Evolutionary conservation across 306 rosid species (phyloP), one percentile per base, ranked within the genome.

Genomic region (Acacia crassicarpa): DNA sequence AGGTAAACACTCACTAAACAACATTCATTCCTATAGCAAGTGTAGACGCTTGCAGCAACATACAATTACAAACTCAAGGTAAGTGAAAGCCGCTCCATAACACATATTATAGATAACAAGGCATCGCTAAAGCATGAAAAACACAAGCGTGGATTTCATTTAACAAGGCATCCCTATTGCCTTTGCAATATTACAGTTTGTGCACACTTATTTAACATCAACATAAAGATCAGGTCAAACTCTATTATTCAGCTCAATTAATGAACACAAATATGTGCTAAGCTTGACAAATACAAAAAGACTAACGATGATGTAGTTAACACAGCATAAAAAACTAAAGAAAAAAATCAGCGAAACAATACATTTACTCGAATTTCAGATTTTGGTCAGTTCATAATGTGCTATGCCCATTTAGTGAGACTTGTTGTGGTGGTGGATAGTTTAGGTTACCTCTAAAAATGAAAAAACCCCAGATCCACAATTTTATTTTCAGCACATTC

Each of bases 391-490:
- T 22, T 8, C 65, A 8, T 14, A 58, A 58, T 10, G 23, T 22
- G 30, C 65, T 9, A 30, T 3, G 9, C 65, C 25, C 30, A 58
- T 58, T 58, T 23, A 58, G 65, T 6, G 11, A 56, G 62, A 56
- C 62, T 56, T 20, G 22, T 56, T 56, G 27, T 56, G 13, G 62
- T 56, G 25, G 27, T 33, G 81, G 68, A 71, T 33, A 77, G 67
- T 22, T 46, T 38, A 67, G 84, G 20, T 66, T 35, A 33, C 23
- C 22, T 38, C 46, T 20, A 27, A 44, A 27, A 74, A 53, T 5
- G 8, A 3, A 62, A 45, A 74, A 72, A 30, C 32, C 3, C 40
- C 75, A 78, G 87, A 87, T 87, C 90, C 75, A 71, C 5, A 43
- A 61, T 30, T 77, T 19, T 6, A 12, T 35, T 17, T 75, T 63